phyloP scores from a whole-genome alignment of 331 rosid species.

The Cydonia oblonga region DNA sequence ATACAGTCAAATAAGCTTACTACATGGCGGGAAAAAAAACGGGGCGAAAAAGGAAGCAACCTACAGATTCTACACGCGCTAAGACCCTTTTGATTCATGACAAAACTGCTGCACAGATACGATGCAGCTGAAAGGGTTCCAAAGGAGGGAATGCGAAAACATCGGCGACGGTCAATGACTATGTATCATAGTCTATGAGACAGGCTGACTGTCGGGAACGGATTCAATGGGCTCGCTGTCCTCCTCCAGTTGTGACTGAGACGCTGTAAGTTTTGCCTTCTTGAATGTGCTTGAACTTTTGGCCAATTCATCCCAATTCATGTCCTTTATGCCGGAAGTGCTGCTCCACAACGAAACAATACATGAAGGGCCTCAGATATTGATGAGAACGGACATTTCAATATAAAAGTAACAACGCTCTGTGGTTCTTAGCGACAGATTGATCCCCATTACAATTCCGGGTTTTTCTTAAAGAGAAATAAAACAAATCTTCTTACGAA shows the following conservation, averaged over 20 bases:
- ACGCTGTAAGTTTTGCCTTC: constrained; percentile 51
- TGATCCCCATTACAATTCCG: background rate
- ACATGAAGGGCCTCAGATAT: background rate
- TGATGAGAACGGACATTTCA: background rate
- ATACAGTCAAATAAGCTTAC: background rate
- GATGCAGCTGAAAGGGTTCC: background rate
- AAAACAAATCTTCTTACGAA: background rate
- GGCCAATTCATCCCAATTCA: constrained; percentile 30
- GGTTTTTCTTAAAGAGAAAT: background rate
- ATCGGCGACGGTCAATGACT: background rate
- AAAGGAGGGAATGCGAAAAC: background rate
- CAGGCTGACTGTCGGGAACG: constrained; percentile 63
- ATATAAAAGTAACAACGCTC: background rate
- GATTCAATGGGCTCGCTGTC: constrained; percentile 21
- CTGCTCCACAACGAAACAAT: constrained; percentile 17
- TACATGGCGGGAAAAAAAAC: background rate
- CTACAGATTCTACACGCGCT: too few species aligned
- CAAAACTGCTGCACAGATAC: background rate
- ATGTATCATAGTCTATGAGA: too few species aligned
- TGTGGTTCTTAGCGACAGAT: background rate
- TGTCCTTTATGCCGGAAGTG: constrained; percentile 24
- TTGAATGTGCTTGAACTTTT: constrained; percentile 59
- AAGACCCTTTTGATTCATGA: background rate
- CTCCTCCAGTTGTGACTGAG: constrained; percentile 41
- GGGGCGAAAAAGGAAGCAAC: background rate